A percentile compares a stretch with the other conserved stretches of the same genome.
phyloP scores from a whole-genome alignment of 768 basidiomycete species.

The Lyophyllum atratum region DNA sequence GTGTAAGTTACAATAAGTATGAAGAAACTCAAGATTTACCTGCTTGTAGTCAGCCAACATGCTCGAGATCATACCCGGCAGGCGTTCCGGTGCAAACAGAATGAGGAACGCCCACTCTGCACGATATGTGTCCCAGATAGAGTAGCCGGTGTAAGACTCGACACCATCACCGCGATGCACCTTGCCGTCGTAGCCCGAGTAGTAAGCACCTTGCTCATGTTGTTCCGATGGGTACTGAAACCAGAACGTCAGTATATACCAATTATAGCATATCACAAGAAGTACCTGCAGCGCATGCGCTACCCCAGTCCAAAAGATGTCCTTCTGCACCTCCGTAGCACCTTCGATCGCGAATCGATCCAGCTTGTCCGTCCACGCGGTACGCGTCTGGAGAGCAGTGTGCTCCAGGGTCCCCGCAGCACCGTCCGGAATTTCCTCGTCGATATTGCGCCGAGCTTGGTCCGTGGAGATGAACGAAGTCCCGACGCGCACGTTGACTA shows the following conservation, averaged over 20 bases:
- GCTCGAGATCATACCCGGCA: constrained; percentile 73
- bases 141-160: constrained; percentile 79
- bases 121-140: constrained; percentile 82
- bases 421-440: constrained; percentile 48
- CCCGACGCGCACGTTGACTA: constrained; percentile 68
- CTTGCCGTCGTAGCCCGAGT: constrained; percentile 73
- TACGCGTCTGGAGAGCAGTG: constrained; percentile 49
- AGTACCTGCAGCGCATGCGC: constrained; percentile 62
- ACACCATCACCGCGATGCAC: constrained; percentile 53
- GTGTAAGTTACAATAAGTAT: not conserved
- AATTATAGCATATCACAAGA: not conserved
- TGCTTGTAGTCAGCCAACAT: constrained; percentile 81
- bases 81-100: constrained; percentile 73
- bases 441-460: constrained; percentile 56
- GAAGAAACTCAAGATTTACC: constrained; percentile 30
- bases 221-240: constrained; percentile 77
- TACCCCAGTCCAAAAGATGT: constrained; percentile 61
- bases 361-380: constrained; percentile 60
- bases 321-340: constrained; percentile 46
- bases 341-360: constrained; percentile 51
- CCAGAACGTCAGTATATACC: not conserved
- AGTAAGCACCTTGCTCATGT: constrained; percentile 65
- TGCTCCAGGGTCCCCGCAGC: constrained; percentile 41
- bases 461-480: constrained; percentile 77
- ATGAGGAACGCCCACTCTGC: constrained; percentile 82